phyloP scores from a whole-genome alignment of 2,329 filamentous ascomycete species.

The Sphaerulina populicola region DNA sequence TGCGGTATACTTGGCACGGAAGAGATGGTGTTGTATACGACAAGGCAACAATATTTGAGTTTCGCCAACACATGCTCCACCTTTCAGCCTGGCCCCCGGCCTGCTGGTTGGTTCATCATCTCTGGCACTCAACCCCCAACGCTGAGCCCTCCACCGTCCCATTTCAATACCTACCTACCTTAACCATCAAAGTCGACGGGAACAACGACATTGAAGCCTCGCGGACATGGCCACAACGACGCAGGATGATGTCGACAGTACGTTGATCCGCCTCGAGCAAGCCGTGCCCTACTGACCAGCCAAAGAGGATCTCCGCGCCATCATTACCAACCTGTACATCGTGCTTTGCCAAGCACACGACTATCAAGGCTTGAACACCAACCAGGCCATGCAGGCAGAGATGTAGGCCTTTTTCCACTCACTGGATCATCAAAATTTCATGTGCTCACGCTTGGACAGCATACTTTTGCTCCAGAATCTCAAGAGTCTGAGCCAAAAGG shows the following conservation, averaged over 20 bases:
- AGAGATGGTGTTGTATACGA: no score
- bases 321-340: slow-evolving; percentile 56
- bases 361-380: slow-evolving; percentile 50
- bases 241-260: slow-evolving; percentile 30
- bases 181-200: not conserved
- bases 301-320: slow-evolving; percentile 49
- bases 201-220: not conserved
- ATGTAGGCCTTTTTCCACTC: slow-evolving; percentile 37
- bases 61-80: no score
- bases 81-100: no score
- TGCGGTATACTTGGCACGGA: no score
- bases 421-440: not conserved
- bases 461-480: slow-evolving; percentile 46
- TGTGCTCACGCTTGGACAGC: slow-evolving; percentile 33
- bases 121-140: not conserved
- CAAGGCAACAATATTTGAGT: no score
- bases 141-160: not conserved
- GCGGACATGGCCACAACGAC: slow-evolving; percentile 26
- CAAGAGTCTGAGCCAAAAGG: slow-evolving; percentile 43
- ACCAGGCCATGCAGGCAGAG: slow-evolving; percentile 50
- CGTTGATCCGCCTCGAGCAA: not conserved
- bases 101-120: not conserved
- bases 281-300: slow-evolving; percentile 6
- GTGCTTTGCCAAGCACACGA: slow-evolving; percentile 52
- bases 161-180: no score